Evolutionary conservation across 1,284 basidiomycete genomes (phyloP), one percentile per base, ranked within the genome.

Genomic region (Malassezia arunalokei): DNA sequence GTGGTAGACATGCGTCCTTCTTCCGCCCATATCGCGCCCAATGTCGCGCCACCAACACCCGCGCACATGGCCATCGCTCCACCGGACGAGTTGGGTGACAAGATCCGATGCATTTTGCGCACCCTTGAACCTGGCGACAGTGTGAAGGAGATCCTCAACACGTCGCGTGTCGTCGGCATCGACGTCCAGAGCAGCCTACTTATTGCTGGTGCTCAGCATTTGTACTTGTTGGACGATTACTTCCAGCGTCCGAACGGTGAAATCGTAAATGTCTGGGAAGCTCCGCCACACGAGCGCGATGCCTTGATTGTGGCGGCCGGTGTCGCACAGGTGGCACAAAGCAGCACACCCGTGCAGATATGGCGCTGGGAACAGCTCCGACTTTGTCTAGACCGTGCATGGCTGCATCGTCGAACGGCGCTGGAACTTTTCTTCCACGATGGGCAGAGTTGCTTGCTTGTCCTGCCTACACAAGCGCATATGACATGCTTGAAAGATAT

Each of bases 151-250:
- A 84, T 88, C 1, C 80, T 66, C 58, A 73, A 64, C 54, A 63
- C 61, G 8, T 59, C 66, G 11, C 54, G 68, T 12, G 68, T 68
- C 7, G 58, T 68, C 3, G 64, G 65, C 33, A 64, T 66, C 42
- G 64, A 57, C 39, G 58, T 63, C n/a, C 45, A 65, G 84, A 87
- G 88, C 51, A 87, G 89, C 2, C 77, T 95, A 7, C 77, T 94
- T 24, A 90, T 95, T 44, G 79, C 90, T 27, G 90, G 89, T 14
- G 79, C 79, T 47, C 83, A 81, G 4, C 86, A 90, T 65, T 74
- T 95, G 6, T 95, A 95, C 65, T 84, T 95, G 76, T 77, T 95
- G 12, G 89, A 95, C 65, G 89, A 90, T 6, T 77, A 94, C n/a
- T 84, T 92, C 12, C 86, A 92, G 71, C 84, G 83, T 47, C 81